Conservation (phyloP, 108 stramenopile species). For the Phaeodactylum tricornutum region DNA sequence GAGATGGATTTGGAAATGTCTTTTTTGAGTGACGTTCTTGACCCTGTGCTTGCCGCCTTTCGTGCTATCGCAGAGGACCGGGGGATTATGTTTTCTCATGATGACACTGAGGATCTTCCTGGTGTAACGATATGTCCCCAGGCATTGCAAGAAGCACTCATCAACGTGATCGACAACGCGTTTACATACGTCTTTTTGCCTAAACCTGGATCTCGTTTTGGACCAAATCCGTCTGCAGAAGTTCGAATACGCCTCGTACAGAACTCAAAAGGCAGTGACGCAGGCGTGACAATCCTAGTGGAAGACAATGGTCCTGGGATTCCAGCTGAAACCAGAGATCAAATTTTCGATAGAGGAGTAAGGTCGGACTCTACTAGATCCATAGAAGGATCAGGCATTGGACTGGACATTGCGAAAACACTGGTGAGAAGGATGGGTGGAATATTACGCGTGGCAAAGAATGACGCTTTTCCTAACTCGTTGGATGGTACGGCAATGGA, state of each 20-base stretch:
- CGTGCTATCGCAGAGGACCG: slow-evolving; percentile 51
- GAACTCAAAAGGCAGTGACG: slow-evolving; percentile 21
- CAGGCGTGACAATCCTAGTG: slow-evolving; percentile 63
- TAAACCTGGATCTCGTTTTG: slow-evolving; percentile 12
- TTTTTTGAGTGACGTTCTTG: slow-evolving; percentile 64
- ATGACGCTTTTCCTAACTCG: slow-evolving; percentile 17
- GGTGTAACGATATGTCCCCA: slow-evolving; percentile 50
- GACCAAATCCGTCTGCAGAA: slow-evolving; percentile 25
- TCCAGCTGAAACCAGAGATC: slow-evolving; percentile 20
- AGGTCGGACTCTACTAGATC: slow-evolving; percentile 31
- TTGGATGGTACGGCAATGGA: slow-evolving; percentile 29
- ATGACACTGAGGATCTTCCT: slow-evolving; percentile 47
- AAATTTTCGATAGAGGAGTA: slow-evolving; percentile 65
- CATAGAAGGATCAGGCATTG: slow-evolving; percentile 52
- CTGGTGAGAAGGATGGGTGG: slow-evolving; percentile 68
- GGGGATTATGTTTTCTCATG: slow-evolving; percentile 53
- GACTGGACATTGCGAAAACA: slow-evolving; percentile 46
- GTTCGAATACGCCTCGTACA: slow-evolving; percentile 40
- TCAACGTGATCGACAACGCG: slow-evolving; percentile 80
- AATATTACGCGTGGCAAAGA: slow-evolving; percentile 25
- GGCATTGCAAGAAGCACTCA: slow-evolving; percentile 60
- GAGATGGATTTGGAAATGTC: slow-evolving; percentile 40
- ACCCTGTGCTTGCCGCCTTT: slow-evolving; percentile 45
- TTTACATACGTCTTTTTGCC: slow-evolving; percentile 57
- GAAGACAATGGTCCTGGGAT: slow-evolving; percentile 86